These are phyloP conservation scores for Metschnikowia sp. DNA, from an alignment of 805 yeast genomes.

Conservation along the genomic window DNA sequence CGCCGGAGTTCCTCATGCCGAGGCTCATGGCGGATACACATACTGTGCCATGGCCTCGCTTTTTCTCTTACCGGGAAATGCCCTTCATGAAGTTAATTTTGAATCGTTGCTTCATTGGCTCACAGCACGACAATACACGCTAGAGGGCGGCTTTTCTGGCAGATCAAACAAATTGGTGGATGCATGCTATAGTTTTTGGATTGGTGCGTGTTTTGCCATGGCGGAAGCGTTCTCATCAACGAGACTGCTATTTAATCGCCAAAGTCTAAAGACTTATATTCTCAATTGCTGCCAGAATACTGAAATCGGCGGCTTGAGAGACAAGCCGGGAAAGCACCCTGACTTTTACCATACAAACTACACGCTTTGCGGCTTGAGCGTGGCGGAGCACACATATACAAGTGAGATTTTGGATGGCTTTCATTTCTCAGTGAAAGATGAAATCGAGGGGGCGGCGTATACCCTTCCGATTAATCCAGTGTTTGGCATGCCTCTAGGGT, in stretches of 20 bases:
- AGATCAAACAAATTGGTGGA: constrained; percentile 92
- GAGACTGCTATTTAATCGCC: constrained; percentile 44
- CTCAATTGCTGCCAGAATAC: constrained; percentile 70
- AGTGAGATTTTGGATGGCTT: constrained; percentile 1
- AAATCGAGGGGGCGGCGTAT: constrained; percentile 8
- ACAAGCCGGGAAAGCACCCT: constrained; percentile 77
- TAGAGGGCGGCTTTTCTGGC: constrained; percentile 90
- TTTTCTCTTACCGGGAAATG: constrained; percentile 41
- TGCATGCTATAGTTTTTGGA: constrained; percentile 96
- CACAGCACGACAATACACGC: constrained; percentile 57
- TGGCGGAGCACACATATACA: constrained; percentile 41
- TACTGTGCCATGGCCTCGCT: constrained; percentile 76
- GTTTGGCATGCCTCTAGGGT: constrained; percentile 52
- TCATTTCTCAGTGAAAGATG: constrained; percentile 4
- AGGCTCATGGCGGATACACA: constrained; percentile 97
- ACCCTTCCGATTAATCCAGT: constrained; percentile 16
- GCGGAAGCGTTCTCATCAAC: constrained; percentile 47
- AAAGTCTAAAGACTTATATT: constrained; percentile 61
- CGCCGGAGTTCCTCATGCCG: constrained; percentile 72
- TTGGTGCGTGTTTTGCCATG: constrained; percentile 72
- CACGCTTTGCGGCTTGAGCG: constrained; percentile 69
- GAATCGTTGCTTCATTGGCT: constrained; percentile 63
- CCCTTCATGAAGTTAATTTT: constrained; percentile 42
- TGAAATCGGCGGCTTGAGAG: constrained; percentile 70
- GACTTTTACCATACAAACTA: constrained; percentile 94